Percentiles rank a stretch among this genome's conserved stretches.
Evolutionary conservation across 176 grass and related monocot genomes (phyloP).

Genomic region (Eremochloa ophiuroides): DNA sequence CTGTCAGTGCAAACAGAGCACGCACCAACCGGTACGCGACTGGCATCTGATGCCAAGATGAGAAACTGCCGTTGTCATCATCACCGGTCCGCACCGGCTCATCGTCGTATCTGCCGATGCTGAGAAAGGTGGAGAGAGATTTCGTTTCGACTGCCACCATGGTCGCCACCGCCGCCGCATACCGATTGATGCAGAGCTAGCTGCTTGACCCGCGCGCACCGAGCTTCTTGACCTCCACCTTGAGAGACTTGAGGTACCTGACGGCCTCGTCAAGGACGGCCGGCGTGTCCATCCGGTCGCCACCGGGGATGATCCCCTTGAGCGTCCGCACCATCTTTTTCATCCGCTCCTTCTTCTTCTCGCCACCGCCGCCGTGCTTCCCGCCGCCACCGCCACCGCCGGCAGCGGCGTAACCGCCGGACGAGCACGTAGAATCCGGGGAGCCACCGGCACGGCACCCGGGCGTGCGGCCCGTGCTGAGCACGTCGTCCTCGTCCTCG

Average conservation of each 20-base stretch:
- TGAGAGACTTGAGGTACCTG: slow-evolving; percentile 76
- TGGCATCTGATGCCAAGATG: neutral
- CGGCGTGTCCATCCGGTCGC: slow-evolving; percentile 72
- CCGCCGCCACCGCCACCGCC: neutral
- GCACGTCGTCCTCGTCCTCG: slow-evolving; percentile 72
- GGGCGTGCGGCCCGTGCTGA: slow-evolving; percentile 83
- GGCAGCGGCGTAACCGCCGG: neutral
- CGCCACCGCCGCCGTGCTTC: no score
- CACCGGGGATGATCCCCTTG: slow-evolving; percentile 76
- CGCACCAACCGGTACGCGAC: no score
- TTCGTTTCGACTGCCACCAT: neutral
- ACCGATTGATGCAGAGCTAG: slow-evolving; percentile 2
- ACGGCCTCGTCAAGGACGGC: slow-evolving; percentile 78
- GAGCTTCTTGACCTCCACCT: slow-evolving; percentile 86
- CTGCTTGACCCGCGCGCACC: slow-evolving; percentile 51
- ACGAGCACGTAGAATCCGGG: slow-evolving; percentile 77
- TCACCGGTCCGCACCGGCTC: neutral
- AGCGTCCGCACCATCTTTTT: slow-evolving; percentile 88
- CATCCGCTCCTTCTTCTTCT: slow-evolving; percentile 41
- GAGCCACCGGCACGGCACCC: slow-evolving; percentile 45
- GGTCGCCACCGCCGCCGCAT: neutral
- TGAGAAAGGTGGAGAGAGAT: neutral
- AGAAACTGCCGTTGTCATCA: neutral
- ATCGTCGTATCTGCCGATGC: neutral
- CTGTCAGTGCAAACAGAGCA: slow-evolving; percentile 21